phyloP scores from a whole-genome alignment of 164 flowering plant species.

The Vitis rupestris region DNA sequence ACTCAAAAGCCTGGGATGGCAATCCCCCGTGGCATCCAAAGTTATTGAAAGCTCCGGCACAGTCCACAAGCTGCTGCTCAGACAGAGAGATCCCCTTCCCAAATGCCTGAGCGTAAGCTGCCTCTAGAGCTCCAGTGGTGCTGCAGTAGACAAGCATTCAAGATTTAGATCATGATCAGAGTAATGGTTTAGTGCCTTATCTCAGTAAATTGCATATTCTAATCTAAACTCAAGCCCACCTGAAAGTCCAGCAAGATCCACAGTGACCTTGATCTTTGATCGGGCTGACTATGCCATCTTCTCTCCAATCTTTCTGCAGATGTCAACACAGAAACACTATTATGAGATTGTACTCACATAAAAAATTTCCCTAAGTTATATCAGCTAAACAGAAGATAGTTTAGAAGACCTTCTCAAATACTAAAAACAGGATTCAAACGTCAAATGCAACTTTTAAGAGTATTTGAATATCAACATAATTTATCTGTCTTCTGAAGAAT shows the following conservation, averaged over 20 bases:
- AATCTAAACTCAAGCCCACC: constrained; percentile 42
- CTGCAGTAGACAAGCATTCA: constrained; percentile 39
- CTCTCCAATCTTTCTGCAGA: constrained; percentile 91
- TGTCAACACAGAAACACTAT: not conserved
- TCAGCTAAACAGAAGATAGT: too few relatives aligned
- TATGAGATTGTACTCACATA: not conserved
- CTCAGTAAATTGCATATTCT: not conserved
- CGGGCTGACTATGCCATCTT: constrained; percentile 81
- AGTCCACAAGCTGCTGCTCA: constrained; percentile 98
- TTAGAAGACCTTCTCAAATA: too few relatives aligned
- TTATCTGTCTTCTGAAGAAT: too few relatives aligned
- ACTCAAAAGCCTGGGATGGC: constrained; percentile 98
- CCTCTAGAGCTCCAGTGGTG: constrained; percentile 96
- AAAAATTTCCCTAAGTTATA: not conserved
- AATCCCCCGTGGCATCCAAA: constrained; percentile 94
- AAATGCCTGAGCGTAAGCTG: constrained; percentile 87
- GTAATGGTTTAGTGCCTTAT: not conserved
- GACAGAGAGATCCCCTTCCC: constrained; percentile 82
- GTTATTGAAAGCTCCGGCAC: constrained; percentile 85
- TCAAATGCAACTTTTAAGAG: too few relatives aligned
- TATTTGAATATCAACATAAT: too few relatives aligned
- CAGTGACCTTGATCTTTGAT: constrained; percentile 89
- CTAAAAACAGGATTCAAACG: too few relatives aligned
- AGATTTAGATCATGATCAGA: not conserved
- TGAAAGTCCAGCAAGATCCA: constrained; percentile 99